phyloP scores from a whole-genome alignment of 192 early-diverging fungal species.

The Backusella morwellensis region DNA sequence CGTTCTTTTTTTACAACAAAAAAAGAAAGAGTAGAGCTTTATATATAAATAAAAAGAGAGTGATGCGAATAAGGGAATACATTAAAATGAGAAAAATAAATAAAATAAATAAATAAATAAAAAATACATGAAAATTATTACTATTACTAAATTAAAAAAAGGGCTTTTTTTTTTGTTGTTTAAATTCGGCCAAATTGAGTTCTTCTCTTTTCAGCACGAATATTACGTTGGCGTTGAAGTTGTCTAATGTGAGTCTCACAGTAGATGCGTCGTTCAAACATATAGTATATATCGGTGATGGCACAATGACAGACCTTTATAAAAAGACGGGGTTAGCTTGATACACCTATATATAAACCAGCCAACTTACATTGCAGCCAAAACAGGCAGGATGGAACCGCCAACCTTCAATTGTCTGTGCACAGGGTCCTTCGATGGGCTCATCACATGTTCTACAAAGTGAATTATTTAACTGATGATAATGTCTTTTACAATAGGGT shows the following conservation, averaged over 20 bases:
- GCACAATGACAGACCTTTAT: slow-evolving; percentile 48
- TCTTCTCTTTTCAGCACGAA: slow-evolving; percentile 59
- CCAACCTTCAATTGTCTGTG: slow-evolving; percentile 78
- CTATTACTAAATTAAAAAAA: slow-evolving; percentile 8
- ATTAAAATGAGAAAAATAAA: slow-evolving; percentile 7
- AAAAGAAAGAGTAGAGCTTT: background rate
- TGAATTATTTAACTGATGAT: slow-evolving; percentile 83
- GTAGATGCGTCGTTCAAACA: slow-evolving; percentile 61
- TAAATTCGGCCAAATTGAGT: slow-evolving; percentile 48
- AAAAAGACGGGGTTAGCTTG: background rate
- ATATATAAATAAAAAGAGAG: background rate
- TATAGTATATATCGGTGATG: slow-evolving; percentile 71
- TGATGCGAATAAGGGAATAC: background rate
- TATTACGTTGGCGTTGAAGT: slow-evolving; percentile 56
- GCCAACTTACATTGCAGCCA: slow-evolving; percentile 55
- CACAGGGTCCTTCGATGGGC: slow-evolving; percentile 86
- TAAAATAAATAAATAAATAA: background rate
- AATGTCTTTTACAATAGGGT: slow-evolving; percentile 85
- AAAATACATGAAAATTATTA: background rate
- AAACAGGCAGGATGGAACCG: slow-evolving; percentile 89
- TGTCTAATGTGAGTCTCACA: slow-evolving; percentile 71
- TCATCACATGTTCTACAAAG: slow-evolving; percentile 76
- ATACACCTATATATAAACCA: background rate
- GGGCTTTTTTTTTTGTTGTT: background rate
- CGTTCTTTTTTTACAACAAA: background rate